Evolutionary conservation across 2,329 filamentous ascomycete species (phyloP).

Genomic region (Rutstroemia sydowiana): DNA sequence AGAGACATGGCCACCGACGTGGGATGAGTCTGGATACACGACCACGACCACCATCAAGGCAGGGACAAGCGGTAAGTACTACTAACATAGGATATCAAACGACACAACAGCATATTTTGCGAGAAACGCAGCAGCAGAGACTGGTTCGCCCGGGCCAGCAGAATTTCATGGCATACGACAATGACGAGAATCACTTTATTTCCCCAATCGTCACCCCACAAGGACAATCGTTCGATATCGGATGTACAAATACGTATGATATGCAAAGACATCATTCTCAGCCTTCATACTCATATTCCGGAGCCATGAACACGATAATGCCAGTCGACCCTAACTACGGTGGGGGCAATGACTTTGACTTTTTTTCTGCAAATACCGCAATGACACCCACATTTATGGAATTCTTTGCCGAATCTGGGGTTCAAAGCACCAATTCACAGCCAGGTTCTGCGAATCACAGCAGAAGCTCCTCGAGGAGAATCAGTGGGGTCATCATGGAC

Average conservation of each 20-base stretch:
- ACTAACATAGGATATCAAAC: constrained; percentile 48
- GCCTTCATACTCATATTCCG: constrained; percentile 29
- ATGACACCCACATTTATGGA: constrained; percentile 28
- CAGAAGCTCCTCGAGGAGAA: constrained; percentile 35
- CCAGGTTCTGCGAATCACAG: constrained; percentile 20
- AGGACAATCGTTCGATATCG: constrained; percentile 44
- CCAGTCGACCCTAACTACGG: constrained; percentile 31
- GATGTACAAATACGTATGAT: constrained; percentile 32
- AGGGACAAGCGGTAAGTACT: constrained; percentile 40
- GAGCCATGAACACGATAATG: constrained; percentile 38
- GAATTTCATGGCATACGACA: constrained; percentile 24
- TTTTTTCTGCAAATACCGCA: constrained; percentile 22
- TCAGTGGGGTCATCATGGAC: constrained; percentile 56
- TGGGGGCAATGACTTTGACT: constrained; percentile 26
- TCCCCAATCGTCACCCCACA: constrained; percentile 50
- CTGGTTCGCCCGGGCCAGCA: constrained; percentile 66
- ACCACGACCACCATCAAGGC: constrained; percentile 45
- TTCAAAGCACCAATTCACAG: constrained; percentile 13
- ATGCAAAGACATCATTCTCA: constrained; percentile 13
- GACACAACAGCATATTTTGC: constrained; percentile 69
- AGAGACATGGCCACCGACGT: constrained; percentile 58
- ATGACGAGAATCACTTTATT: constrained; percentile 48
- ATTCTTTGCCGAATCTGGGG: constrained; percentile 25
- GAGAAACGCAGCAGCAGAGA: constrained; percentile 86
- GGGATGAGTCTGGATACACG: constrained; percentile 78